Base-by-base conservation (phyloP, 163 green algal species). In the Chlorella variabilis region DNA sequence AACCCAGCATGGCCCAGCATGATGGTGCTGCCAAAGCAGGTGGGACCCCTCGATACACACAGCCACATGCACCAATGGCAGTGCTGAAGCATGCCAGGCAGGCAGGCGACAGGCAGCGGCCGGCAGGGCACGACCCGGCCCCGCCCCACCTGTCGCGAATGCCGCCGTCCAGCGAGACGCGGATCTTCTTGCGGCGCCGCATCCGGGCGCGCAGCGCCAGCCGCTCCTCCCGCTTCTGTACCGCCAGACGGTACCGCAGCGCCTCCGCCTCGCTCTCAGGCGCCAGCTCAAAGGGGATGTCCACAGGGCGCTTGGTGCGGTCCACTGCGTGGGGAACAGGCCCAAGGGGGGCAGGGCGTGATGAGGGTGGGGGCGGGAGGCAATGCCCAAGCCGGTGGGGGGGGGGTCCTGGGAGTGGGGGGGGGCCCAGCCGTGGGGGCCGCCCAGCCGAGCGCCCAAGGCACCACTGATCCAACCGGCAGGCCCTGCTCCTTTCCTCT, bases 281-380 rank as follows among this genome's bases (percentile, higher is more conserved):
- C 34, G 74, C 66, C 63, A 95, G 77, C 69, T 89, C 84, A 58
- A 94, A 94, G 17, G 90, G 91, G 23, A 96, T 83, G 77, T 91
- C 76, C 63, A 61, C 66, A 0, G 88, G 88, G 33, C n/a, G 17
- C 21, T 85, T 81, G 56, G 51, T 11, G 25, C 39, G 61, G 25
- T 87, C 63, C 23, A 90, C 84, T 51, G 78, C 62, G 56, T 9
- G 23, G 9, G 27, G n/a, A 15, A 33, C 15, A 4, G 34, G 41
- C 8, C 29, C 23, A 25, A 27, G 8, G 23, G 70, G 27, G 42
- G 31, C 20, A 15, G 54, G 5, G 23, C 23, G 54, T 63, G 54
- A 15, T 54, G 45, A 54, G 45, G 45, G 45, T 54, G 15, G 45
- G 45, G 45, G 15, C 45, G 45, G 45, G 45, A 54, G 11, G 45